Evolutionary conservation across 139 green algal species (phyloP), one percentile per base, ranked within the genome.

Genomic region (Chlorella sp.): DNA sequence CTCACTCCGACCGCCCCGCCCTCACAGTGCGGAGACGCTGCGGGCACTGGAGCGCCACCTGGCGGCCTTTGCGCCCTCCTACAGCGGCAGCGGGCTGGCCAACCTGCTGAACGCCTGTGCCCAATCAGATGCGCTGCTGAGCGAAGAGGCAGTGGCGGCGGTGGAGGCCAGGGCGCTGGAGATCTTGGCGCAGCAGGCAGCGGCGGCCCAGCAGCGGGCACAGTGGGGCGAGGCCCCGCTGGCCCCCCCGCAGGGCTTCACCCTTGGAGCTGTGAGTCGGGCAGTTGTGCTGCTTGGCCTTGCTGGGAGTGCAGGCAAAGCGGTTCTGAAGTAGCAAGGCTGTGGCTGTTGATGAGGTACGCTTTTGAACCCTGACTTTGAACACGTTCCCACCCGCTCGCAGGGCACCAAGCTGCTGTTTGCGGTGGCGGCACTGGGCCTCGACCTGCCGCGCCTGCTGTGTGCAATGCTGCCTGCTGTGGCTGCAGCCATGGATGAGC

Each of bases 1-100:
- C n/a, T n/a, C n/a, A n/a, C n/a, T n/a, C n/a, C n/a, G n/a, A n/a
- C n/a, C n/a, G n/a, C n/a, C 60, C 23, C 21, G 16, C 6, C 63
- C 28, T 16, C 64, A 44, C 74, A 81, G 74, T 1, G 32, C 71
- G 6, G 38, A 26, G 26, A 72, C 57, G 13, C 25, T 82, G 13
- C 17, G 15, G 2, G 57, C 71, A 36, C 60, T 82, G 56, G 76
- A 82, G 60, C 17, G 25, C 26, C 76, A 82, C 60, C 6, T 82
- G 57, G 6, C 12, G 12, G 25, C 36, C 34, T 34, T 60, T 60
- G 51, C 51, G 13, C 51, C 25, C 34, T 15, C 60, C 25, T 82
- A 82, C 60, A 60, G 30, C 16, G 60, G 30, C 26, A 44, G 17
- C 28, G 65, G 15, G 25, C 36, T 82, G 60, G 76, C 76, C 56